Conservation (phyloP, 1,139 yeast species). For the Geotrichum aggregatum region DNA sequence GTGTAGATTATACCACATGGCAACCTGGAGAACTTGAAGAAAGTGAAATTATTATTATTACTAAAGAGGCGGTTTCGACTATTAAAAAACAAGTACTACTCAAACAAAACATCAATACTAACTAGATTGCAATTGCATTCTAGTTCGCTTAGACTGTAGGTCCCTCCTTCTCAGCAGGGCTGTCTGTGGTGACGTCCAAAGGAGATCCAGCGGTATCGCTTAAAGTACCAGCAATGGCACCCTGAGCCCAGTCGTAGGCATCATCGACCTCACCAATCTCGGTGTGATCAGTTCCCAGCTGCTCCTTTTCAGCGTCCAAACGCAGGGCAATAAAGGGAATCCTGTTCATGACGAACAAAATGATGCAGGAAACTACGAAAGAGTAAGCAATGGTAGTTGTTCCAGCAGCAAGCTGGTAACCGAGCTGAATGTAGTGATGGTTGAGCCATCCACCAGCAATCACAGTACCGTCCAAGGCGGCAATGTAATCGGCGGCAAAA, state of each 20-base stretch:
- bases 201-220: constrained; percentile 9
- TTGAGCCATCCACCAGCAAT: constrained; percentile 92
- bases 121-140: too few relatives aligned
- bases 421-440: constrained; percentile 84
- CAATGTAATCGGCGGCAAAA: constrained; percentile 89
- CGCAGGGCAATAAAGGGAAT: constrained; percentile 81
- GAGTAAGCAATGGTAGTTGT: constrained; percentile 76
- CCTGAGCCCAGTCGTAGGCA: constrained; percentile 14
- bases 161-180: constrained; percentile 1
- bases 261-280: constrained; percentile 75
- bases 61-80: too few relatives aligned
- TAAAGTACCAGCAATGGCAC: constrained; percentile 8
- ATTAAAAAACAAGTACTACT: too few relatives aligned
- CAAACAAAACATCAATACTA: too few relatives aligned
- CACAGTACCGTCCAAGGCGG: constrained; percentile 61
- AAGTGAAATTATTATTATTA: too few relatives aligned
- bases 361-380: constrained; percentile 66
- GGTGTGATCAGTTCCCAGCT: constrained; percentile 80
- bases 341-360: constrained; percentile 68
- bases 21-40: too few relatives aligned
- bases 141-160: background rate
- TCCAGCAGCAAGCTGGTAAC: constrained; percentile 88
- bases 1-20: background rate
- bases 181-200: constrained; percentile 2
- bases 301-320: constrained; percentile 85